Conservation (phyloP, 2,329 filamentous ascomycete species). For the Byssochlamys sp. region DNA sequence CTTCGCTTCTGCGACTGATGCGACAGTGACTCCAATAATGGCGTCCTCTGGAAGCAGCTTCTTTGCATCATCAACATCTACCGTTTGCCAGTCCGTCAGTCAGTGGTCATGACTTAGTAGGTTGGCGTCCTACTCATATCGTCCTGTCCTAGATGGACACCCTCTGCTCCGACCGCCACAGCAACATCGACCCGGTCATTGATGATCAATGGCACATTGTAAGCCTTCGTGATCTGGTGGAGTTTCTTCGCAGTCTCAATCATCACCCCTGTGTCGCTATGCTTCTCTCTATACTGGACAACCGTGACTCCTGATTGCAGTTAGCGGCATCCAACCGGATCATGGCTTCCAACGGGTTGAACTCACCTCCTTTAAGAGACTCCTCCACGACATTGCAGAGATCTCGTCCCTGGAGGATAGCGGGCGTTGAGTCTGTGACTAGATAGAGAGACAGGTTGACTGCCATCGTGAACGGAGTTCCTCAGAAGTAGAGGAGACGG, state of each 20-base stretch:
- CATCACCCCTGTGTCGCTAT: conserved; percentile 60
- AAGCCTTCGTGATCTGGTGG: conserved; percentile 58
- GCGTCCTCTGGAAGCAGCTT: conserved; percentile 62
- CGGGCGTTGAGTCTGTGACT: conserved; percentile 84
- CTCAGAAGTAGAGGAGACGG: background rate
- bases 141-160: conserved; percentile 90
- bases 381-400: conserved; percentile 64
- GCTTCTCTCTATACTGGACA: conserved; percentile 87
- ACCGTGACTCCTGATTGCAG: conserved; percentile 54
- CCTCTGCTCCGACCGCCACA: conserved; percentile 73
- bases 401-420: conserved; percentile 63
- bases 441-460: conserved; percentile 78
- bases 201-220: conserved; percentile 72
- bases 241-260: conserved; percentile 62
- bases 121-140: conserved; percentile 57
- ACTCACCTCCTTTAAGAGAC: conserved; percentile 60
- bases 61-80: conserved; percentile 57
- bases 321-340: conserved; percentile 1
- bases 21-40: conserved; percentile 84
- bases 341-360: background rate
- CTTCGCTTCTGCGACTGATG: conserved; percentile 61
- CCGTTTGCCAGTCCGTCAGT: conserved; percentile 3
- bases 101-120: background rate
- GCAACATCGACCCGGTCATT: conserved; percentile 90
- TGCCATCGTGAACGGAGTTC: conserved; percentile 21